Evolutionary conservation across 352 stramenopile species (phyloP).

Genomic region (Phytophthora europaea): DNA sequence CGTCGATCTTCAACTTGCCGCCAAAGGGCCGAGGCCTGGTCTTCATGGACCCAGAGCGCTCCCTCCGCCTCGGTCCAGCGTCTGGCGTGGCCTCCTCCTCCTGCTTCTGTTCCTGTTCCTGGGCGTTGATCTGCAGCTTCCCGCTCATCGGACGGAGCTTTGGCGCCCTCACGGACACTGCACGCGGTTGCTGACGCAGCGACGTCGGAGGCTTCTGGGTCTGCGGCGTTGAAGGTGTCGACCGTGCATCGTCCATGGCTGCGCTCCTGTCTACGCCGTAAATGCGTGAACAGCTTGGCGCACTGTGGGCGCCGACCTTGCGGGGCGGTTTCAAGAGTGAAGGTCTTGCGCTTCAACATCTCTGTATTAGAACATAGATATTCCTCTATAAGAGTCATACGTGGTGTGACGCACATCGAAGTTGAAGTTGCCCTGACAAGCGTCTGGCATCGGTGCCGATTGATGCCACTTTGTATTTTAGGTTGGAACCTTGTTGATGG

Average conservation of each 20-base stretch:
- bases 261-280: neutral
- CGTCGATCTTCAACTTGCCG: slow-evolving; percentile 57
- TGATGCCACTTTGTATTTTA: slow-evolving; percentile 3
- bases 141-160: slow-evolving; percentile 16
- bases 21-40: slow-evolving; percentile 26
- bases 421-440: slow-evolving; percentile 30
- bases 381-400: slow-evolving; percentile 27
- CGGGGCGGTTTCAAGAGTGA: slow-evolving; percentile 36
- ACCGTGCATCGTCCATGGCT: slow-evolving; percentile 8
- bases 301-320: neutral
- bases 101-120: slow-evolving; percentile 19
- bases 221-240: neutral
- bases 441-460: neutral
- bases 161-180: slow-evolving; percentile 13
- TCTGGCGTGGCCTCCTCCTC: neutral
- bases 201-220: slow-evolving; percentile 1
- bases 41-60: slow-evolving; percentile 15
- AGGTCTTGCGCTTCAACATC: slow-evolving; percentile 26
- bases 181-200: slow-evolving; percentile 14
- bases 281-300: neutral
- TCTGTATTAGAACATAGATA: slow-evolving; percentile 28
- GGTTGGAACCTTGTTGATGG: neutral
- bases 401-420: slow-evolving; percentile 27
- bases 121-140: slow-evolving; percentile 8
- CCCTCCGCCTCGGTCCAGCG: slow-evolving; percentile 5